Percentiles rank a stretch among this genome's conserved stretches.
Evolutionary conservation across 768 basidiomycete genomes (phyloP).

Genomic region (Auricularia heimuer): DNA sequence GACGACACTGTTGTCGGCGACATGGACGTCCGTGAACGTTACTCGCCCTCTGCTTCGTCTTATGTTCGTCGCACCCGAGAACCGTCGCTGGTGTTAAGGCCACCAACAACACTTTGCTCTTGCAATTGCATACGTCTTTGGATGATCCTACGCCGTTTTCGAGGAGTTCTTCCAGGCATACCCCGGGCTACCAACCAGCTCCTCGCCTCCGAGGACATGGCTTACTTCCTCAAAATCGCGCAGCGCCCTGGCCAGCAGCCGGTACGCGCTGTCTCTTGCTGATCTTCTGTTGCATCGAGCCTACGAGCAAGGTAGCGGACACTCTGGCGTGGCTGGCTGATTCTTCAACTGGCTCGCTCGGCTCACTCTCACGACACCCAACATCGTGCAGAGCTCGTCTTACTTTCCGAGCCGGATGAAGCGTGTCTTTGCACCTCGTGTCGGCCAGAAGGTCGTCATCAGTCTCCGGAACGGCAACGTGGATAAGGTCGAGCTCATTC

Average conservation of each 20-base stretch:
- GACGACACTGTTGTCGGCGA: no score
- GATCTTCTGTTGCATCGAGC: no score
- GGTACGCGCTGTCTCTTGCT: conserved; percentile 43
- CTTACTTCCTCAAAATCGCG: conserved; percentile 91
- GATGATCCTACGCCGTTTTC: conserved; percentile 75
- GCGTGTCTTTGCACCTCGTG: conserved; percentile 75
- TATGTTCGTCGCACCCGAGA: no score
- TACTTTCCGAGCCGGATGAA: conserved; percentile 86
- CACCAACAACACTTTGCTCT: conserved; percentile 60
- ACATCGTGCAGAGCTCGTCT: conserved; percentile 75
- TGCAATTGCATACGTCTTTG: conserved; percentile 63
- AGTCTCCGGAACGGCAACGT: conserved; percentile 29
- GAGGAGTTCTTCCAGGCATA: conserved; percentile 79
- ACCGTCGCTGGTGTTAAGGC: conserved; percentile 41
- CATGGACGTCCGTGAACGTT: no score
- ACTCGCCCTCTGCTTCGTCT: no score
- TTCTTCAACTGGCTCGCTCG: conserved; percentile 68
- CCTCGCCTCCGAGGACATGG: conserved; percentile 85
- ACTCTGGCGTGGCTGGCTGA: conserved; percentile 78
- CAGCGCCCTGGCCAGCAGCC: conserved; percentile 92
- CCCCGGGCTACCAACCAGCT: conserved; percentile 72
- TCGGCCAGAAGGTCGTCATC: conserved; percentile 69
- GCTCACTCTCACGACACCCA: conserved; percentile 75
- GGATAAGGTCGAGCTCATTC: conserved; percentile 40
- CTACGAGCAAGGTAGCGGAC: conserved; percentile 42